A percentile compares a stretch with the other conserved stretches of the same genome.
Evolutionary conservation across 2,329 filamentous ascomycete species (phyloP).

Genomic region (Cyclaneusma minus): DNA sequence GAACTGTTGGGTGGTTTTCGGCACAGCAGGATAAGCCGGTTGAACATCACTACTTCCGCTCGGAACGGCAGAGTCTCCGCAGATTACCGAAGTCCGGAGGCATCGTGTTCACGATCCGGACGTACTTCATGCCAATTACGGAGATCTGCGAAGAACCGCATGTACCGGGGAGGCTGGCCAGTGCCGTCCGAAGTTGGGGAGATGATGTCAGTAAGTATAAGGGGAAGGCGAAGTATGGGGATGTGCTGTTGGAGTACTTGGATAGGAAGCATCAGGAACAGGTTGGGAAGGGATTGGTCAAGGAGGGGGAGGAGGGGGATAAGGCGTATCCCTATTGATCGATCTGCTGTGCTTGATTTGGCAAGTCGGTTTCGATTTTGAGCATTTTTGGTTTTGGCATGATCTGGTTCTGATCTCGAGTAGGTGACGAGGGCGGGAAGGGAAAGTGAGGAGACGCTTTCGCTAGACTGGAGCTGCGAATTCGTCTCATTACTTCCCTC

Average conservation of each 20-base stretch:
- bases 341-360: too few relatives aligned
- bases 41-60: conserved; percentile 61
- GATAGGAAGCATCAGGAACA: conserved; percentile 63
- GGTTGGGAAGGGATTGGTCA: conserved; percentile 46
- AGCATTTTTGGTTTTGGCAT: too few relatives aligned
- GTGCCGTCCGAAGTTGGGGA: conserved; percentile 68
- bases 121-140: conserved; percentile 60
- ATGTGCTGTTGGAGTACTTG: conserved; percentile 61
- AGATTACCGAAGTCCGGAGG: conserved; percentile 41
- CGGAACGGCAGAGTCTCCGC: conserved; percentile 56
- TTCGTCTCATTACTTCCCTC: too few relatives aligned
- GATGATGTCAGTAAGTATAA: conserved; percentile 66
- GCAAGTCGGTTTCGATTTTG: too few relatives aligned
- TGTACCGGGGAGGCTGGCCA: conserved; percentile 64
- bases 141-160: conserved; percentile 56
- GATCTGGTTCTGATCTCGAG: too few relatives aligned
- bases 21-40: conserved; percentile 61
- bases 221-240: conserved; percentile 57
- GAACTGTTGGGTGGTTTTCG: conserved; percentile 51
- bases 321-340: conserved; percentile 53
- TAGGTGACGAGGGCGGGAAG: too few relatives aligned
- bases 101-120: conserved; percentile 62
- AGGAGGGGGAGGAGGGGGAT: conserved; percentile 42
- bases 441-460: too few relatives aligned
- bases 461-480: too few relatives aligned